Conservation (phyloP, 1,284 basidiomycete species). For the Cerioporus squamosus region DNA sequence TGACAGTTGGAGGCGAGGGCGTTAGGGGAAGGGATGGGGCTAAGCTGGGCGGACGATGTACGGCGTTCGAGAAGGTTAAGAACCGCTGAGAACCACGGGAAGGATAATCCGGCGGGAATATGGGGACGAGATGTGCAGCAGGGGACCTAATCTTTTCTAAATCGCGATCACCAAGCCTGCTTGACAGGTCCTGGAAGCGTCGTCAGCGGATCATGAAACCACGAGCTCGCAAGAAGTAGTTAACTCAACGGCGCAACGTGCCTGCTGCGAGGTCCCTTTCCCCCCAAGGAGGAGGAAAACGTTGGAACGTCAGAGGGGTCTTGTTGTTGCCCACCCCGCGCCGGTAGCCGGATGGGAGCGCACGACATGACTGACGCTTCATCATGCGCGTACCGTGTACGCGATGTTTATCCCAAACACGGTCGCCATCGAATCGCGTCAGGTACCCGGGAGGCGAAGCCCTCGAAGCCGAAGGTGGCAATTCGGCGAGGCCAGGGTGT, state of each 20-base stretch:
- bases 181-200: conserved; percentile 3
- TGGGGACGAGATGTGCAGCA: neutral
- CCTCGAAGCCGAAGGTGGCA: conserved; percentile 14
- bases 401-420: neutral
- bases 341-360: no score
- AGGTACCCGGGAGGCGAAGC: conserved; percentile 9
- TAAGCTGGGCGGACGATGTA: neutral
- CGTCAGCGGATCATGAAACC: conserved; percentile 1
- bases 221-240: neutral
- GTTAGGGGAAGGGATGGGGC: neutral
- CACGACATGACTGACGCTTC: neutral
- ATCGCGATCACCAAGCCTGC: neutral
- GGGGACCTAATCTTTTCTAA: neutral
- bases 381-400: neutral
- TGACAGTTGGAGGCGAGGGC: neutral
- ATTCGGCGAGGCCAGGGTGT: conserved; percentile 3
- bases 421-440: neutral
- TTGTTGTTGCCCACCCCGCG: no score
- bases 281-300: no score
- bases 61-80: neutral
- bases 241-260: neutral
- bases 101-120: neutral
- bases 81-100: neutral
- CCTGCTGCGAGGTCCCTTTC: no score
- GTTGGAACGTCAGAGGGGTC: no score